Conservation (phyloP, 2,329 filamentous ascomycete genomes). For the Cylindrodendrum hubeiense region DNA sequence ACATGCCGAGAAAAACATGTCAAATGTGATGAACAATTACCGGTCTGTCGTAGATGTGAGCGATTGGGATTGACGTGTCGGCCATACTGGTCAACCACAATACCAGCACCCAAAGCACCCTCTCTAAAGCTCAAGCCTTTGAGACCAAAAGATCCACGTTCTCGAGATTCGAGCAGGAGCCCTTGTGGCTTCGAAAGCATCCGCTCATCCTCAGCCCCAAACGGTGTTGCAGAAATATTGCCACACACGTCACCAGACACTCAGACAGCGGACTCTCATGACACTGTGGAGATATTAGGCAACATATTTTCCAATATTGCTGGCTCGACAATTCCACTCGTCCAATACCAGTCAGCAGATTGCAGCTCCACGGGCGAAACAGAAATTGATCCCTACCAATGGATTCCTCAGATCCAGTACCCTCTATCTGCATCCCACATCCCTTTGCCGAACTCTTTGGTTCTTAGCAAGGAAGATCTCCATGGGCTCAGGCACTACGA, state of each 20-base stretch:
- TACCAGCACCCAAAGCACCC: not conserved
- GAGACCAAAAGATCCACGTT: not conserved
- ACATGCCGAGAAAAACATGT: constrained; percentile 6
- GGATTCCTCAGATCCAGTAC: not conserved
- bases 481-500: not conserved
- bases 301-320: not conserved
- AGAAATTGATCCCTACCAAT: not conserved
- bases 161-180: not conserved
- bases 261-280: not conserved
- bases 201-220: not conserved
- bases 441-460: not conserved
- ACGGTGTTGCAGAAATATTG: not conserved
- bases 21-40: constrained; percentile 11
- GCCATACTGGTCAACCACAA: not conserved
- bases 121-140: not conserved
- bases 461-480: not conserved
- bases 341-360: not conserved
- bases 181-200: not conserved
- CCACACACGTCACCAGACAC: not conserved
- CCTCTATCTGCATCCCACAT: constrained; percentile 1
- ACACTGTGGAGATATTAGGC: not conserved
- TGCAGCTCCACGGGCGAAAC: not conserved
- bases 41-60: not conserved
- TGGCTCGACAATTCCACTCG: not conserved
- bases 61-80: constrained; percentile 3